These are phyloP conservation scores for Cyberlindnera maclurae DNA, from an alignment of 805 yeast species.

Conservation along the genomic window DNA sequence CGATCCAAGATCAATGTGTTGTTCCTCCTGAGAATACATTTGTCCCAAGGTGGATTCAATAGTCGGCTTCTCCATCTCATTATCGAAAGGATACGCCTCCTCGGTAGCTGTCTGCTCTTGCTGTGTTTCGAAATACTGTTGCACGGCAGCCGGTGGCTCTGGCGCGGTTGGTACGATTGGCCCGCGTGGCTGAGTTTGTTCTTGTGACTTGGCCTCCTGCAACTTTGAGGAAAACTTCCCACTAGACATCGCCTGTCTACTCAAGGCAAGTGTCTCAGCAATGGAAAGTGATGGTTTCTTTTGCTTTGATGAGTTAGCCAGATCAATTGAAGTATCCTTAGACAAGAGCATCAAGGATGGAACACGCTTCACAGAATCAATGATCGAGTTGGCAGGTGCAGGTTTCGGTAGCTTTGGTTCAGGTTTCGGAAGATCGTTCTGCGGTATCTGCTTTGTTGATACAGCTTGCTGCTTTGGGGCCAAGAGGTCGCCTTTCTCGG, in stretches of 20 bases:
- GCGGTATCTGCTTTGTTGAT: background rate
- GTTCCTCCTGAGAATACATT: constrained; percentile 6
- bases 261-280: constrained; percentile 53
- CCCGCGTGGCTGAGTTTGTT: constrained; percentile 1
- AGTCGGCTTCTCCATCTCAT: background rate
- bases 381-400: constrained; percentile 16
- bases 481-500: background rate
- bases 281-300: constrained; percentile 37
- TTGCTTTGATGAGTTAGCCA: constrained; percentile 18
- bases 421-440: constrained; percentile 2
- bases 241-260: constrained; percentile 38
- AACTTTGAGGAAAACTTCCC: constrained; percentile 23
- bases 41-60: constrained; percentile 8
- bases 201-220: constrained; percentile 12
- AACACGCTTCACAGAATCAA: constrained; percentile 17
- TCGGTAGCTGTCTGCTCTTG: too few relatives aligned
- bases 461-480: background rate
- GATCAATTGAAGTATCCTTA: constrained; percentile 22
- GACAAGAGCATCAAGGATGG: constrained; percentile 19
- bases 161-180: background rate
- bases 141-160: background rate
- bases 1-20: background rate
- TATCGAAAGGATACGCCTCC: constrained; percentile 3
- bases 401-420: constrained; percentile 17
- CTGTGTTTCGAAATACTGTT: too few relatives aligned